These are phyloP conservation scores for Mycothermus thermophilus DNA, from an alignment of 495 filamentous ascomycete species.

Conservation along the genomic window DNA sequence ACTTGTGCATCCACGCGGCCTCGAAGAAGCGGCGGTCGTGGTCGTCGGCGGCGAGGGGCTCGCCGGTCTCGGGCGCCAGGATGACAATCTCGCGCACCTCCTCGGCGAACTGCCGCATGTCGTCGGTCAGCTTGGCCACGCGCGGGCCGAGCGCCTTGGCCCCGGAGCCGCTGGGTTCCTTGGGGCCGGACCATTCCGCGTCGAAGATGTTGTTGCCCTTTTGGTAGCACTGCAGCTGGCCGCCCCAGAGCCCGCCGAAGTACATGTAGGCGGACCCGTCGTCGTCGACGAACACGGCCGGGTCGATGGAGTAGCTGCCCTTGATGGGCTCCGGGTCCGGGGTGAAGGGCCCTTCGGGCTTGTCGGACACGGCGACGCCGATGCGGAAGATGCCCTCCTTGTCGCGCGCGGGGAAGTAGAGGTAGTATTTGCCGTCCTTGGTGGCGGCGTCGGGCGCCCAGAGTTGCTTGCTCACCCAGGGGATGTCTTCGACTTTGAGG, in stretches of 20 bases:
- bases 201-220: constrained; percentile 35
- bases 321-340: constrained; percentile 44
- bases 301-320: constrained; percentile 50
- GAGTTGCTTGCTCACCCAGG: constrained; percentile 50
- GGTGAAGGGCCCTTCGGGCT: constrained; percentile 43
- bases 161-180: constrained; percentile 40
- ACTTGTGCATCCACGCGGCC: constrained; percentile 60
- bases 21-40: constrained; percentile 68
- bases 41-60: constrained; percentile 46
- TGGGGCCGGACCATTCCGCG: constrained; percentile 28
- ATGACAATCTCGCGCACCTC: constrained; percentile 41
- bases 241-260: constrained; percentile 59
- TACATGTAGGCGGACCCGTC: constrained; percentile 48
- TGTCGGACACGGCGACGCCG: constrained; percentile 40
- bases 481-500: constrained; percentile 39
- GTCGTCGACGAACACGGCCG: constrained; percentile 49
- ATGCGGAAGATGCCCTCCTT: constrained; percentile 49
- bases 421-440: constrained; percentile 47
- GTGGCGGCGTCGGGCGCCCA: constrained; percentile 52
- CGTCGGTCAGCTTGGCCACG: constrained; percentile 44
- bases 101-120: constrained; percentile 46
- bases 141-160: constrained; percentile 41
- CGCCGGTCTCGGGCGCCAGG: constrained; percentile 41
- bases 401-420: constrained; percentile 51
- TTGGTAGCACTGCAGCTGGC: constrained; percentile 47